A percentile compares a stretch with the other conserved stretches of the same genome.
Conservation (phyloP, 345 rosid genomes). For the Citrus sinensis region DNA sequence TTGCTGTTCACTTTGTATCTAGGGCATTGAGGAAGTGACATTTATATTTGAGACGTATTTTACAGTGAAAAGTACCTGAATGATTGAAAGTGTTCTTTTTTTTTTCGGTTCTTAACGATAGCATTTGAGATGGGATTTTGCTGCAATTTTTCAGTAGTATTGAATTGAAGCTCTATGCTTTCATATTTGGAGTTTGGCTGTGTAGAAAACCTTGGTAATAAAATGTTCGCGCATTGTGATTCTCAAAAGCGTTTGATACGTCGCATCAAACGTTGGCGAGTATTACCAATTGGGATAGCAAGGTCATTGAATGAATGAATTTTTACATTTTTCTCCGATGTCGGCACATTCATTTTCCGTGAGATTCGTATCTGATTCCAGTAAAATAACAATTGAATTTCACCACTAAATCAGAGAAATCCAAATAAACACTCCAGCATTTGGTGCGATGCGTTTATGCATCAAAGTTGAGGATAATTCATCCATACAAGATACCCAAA, state of each 20-base stretch:
- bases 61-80: conserved; percentile 4
- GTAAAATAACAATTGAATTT: neutral
- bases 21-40: conserved; percentile 4
- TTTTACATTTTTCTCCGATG: no score
- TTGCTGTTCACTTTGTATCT: conserved; percentile 10
- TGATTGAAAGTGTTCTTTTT: neutral
- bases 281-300: neutral
- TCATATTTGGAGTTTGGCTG: neutral
- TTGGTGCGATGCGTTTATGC: no score
- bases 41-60: neutral
- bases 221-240: neutral
- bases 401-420: no score
- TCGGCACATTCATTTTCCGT: no score
- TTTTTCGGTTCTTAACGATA: neutral
- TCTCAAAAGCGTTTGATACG: neutral
- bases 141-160: neutral
- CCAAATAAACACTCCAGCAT: no score
- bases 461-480: no score
- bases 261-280: neutral
- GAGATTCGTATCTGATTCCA: neutral
- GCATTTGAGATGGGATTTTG: conserved; percentile 5
- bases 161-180: neutral
- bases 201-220: neutral
- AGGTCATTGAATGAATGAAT: no score
- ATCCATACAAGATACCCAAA: neutral